Base-by-base conservation (phyloP, 2,329 filamentous ascomycete genomes). In the Aspergillus aculeatus region DNA sequence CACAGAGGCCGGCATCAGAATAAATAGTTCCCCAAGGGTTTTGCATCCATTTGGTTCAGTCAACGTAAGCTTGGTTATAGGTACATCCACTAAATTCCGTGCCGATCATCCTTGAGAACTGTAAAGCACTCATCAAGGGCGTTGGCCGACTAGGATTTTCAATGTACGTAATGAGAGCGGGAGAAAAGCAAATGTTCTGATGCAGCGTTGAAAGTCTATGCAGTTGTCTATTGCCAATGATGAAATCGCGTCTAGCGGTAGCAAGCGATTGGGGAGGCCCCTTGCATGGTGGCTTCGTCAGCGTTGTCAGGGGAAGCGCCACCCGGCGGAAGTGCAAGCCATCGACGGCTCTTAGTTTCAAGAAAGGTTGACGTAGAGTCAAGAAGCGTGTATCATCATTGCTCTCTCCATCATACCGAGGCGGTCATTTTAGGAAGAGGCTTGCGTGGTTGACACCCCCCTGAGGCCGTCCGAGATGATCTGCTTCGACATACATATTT, bases 201-300 rank as follows among this genome's bases (percentile, higher is more conserved):
- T 47, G 52, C 52, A 54, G 44, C 47, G 11, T 54, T 24, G 32
- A 54, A 26, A 54, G n/a, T 29, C 24, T 54, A 54, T 24, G 38
- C 52, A 29, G 7, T 54, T 31, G 26, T 47, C 31, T 14, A 26
- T n/a, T 24, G n/a, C 52, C 38, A 54, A 26, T 24, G 31, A 47
- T 54, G 38, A 29, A 24, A 41, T 54, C 44, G 47, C 47, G 19
- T 11, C 38, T 9, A 29, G 38, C 52, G 29, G 38, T 41, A 54
- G 16, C 38, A 29, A 31, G 38, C 52, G 1, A 16, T 31, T 41
- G 52, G 16, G n/a, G 38, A 11, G 47, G 9, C 52, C 52, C 52
- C 52, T 54, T 54, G 52, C 52, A 54, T 54, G 24, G 38, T 21
- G 35, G 38, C 16, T 16, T 54, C 52, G 41, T 54, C 52, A 54